Percentiles rank a stretch among this genome's conserved stretches.
phyloP scores from a whole-genome alignment of 2,329 filamentous ascomycete genomes.

The Teratosphaeria gauchensis region DNA sequence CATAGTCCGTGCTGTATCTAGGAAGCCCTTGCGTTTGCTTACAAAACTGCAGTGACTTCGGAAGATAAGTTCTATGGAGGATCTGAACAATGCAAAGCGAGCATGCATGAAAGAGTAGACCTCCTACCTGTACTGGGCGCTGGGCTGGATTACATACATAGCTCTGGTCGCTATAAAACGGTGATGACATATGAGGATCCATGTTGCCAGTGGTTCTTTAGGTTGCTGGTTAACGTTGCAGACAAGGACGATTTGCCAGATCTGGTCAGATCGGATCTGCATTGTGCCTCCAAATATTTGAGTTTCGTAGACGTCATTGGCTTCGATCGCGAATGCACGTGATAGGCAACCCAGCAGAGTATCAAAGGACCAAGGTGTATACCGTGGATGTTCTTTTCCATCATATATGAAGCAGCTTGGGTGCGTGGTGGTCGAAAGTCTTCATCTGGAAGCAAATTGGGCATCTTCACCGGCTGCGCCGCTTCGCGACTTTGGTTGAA shows the following conservation, averaged over 20 bases:
- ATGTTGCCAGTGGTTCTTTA: neutral
- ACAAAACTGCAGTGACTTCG: neutral
- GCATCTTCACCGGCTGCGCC: too few relatives aligned
- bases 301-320: neutral
- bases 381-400: too few relatives aligned
- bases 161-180: neutral
- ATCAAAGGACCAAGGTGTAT: neutral
- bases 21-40: neutral
- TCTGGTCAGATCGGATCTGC: neutral
- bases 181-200: neutral
- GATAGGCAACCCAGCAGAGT: neutral
- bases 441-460: too few relatives aligned
- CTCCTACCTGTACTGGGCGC: neutral
- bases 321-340: neutral
- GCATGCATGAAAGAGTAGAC: neutral
- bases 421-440: too few relatives aligned
- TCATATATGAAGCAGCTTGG: neutral
- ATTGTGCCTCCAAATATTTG: neutral
- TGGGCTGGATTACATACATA: neutral
- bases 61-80: neutral
- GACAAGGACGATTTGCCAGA: neutral
- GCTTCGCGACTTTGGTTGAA: too few relatives aligned
- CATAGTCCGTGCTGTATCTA: neutral
- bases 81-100: neutral
- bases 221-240: neutral